A percentile compares a stretch with the other conserved stretches of the same genome.
phyloP scores from a whole-genome alignment of 768 basidiomycete species.

The Cyathus striatus region DNA sequence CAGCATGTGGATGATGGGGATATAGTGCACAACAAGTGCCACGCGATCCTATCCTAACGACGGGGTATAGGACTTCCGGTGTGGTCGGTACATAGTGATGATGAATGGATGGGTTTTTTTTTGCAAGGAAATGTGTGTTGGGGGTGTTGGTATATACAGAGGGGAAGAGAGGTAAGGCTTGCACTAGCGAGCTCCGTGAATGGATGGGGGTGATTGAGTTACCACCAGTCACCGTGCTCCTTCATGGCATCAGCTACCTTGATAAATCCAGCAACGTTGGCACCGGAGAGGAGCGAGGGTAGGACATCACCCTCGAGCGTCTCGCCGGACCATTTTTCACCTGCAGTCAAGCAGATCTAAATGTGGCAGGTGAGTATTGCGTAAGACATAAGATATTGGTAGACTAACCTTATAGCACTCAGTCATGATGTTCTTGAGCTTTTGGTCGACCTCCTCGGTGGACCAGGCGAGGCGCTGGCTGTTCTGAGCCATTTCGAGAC shows the following conservation, averaged over 20 bases:
- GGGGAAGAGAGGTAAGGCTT: background rate
- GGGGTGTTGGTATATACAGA: background rate
- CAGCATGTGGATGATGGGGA: too few species aligned
- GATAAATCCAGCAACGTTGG: slow-evolving; percentile 71
- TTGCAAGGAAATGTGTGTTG: background rate
- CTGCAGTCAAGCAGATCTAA: slow-evolving; percentile 55
- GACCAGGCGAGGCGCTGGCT: slow-evolving; percentile 62
- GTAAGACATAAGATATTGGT: background rate
- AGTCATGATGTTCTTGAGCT: slow-evolving; percentile 68
- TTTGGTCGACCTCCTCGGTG: slow-evolving; percentile 56
- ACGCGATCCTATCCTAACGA: too few species aligned
- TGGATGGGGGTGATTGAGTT: slow-evolving; percentile 15
- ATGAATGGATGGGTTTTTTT: background rate
- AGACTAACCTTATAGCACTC: slow-evolving; percentile 45
- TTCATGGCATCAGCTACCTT: slow-evolving; percentile 71
- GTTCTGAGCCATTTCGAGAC: slow-evolving; percentile 81
- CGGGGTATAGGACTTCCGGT: background rate
- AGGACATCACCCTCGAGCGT: slow-evolving; percentile 29
- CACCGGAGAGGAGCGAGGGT: slow-evolving; percentile 55
- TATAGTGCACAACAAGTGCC: too few species aligned
- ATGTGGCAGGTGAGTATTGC: slow-evolving; percentile 4
- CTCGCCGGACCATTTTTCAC: slow-evolving; percentile 52
- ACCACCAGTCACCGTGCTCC: slow-evolving; percentile 78
- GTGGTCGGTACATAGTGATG: background rate
- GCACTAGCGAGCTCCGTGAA: background rate